Conservation (phyloP, 345 rosid species). For the Salix arbutifolia region DNA sequence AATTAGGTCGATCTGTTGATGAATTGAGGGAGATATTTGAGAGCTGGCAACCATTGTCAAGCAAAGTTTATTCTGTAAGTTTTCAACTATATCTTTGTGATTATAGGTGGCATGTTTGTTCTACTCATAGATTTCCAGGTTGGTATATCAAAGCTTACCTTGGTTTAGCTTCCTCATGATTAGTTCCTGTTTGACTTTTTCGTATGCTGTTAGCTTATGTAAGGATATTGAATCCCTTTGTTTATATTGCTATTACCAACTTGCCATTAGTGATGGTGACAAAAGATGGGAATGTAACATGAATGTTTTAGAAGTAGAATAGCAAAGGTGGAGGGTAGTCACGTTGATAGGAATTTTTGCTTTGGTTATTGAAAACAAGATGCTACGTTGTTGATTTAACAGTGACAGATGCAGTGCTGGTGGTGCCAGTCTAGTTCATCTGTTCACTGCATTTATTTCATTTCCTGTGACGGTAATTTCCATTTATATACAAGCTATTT, state of each 20-base stretch:
- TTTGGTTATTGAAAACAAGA: background rate
- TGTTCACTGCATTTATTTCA: background rate
- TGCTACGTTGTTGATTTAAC: background rate
- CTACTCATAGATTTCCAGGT: background rate
- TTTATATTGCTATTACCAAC: background rate
- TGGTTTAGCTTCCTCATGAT: background rate
- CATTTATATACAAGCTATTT: background rate
- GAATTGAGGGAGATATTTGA: constrained; percentile 62
- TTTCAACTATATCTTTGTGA: background rate
- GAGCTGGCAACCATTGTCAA: constrained; percentile 67
- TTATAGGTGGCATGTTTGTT: constrained; percentile 8
- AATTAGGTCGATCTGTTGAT: constrained; percentile 59
- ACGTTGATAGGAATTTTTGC: background rate
- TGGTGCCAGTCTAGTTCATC: background rate
- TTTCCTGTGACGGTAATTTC: background rate
- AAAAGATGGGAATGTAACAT: background rate
- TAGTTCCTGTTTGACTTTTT: background rate
- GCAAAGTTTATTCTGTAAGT: constrained; percentile 88
- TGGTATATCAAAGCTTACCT: background rate
- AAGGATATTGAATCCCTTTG: background rate
- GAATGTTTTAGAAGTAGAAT: background rate
- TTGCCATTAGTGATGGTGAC: background rate
- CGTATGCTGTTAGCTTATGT: background rate
- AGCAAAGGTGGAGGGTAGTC: background rate
- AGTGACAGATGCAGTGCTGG: background rate